Percentiles rank a stretch among this genome's conserved stretches.
Conservation (phyloP, 306 rosid genomes). For the Glycine soja region DNA sequence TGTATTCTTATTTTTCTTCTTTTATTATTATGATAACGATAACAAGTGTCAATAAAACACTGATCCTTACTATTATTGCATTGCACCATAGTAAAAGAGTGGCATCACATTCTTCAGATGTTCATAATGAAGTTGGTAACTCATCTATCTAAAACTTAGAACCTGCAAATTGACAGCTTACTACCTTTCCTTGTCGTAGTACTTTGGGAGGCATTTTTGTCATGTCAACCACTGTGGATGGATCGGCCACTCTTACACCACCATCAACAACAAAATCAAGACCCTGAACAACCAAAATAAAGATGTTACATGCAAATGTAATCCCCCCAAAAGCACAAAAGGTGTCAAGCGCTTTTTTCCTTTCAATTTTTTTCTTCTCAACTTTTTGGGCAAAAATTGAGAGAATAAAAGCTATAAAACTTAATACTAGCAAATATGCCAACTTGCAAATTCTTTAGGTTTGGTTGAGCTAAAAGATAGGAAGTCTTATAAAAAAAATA, state of each 20-base stretch:
- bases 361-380: constrained; percentile 4
- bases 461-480: constrained; percentile 3
- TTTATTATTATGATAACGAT: background rate
- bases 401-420: background rate
- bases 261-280: constrained; percentile 96
- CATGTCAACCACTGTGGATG: constrained; percentile 96
- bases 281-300: constrained; percentile 64
- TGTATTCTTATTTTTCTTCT: background rate
- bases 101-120: constrained; percentile 8
- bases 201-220: constrained; percentile 78
- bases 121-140: constrained; percentile 17
- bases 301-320: constrained; percentile 3
- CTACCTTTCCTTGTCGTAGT: constrained; percentile 91
- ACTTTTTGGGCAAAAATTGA: background rate
- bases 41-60: background rate
- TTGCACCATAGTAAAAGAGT: constrained; percentile 10
- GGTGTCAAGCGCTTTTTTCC: background rate
- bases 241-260: constrained; percentile 88
- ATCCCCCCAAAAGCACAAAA: background rate
- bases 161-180: constrained; percentile 8
- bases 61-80: background rate
- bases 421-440: constrained; percentile 10
- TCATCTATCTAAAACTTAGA: background rate
- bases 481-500: background rate
- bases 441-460: background rate